These are phyloP conservation scores for Medakamo hakoo DNA, from an alignment of 139 green algal species.

Conservation along the genomic window DNA sequence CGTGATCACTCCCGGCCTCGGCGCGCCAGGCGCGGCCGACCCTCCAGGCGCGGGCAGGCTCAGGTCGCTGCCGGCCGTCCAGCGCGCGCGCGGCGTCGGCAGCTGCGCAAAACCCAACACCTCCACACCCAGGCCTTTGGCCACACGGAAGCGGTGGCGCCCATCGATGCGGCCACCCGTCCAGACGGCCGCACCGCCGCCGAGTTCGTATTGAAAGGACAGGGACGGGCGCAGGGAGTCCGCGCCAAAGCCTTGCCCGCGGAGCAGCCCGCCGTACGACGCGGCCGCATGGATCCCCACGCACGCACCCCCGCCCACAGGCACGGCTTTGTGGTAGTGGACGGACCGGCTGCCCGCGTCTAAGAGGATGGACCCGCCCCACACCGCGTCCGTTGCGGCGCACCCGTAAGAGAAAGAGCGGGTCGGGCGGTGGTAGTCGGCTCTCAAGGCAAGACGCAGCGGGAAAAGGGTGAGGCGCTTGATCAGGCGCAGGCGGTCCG, in stretches of 20 bases:
- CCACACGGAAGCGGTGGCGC: conserved; percentile 15
- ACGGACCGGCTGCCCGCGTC: not conserved
- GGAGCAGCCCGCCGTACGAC: not conserved
- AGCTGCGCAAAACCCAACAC: conserved; percentile 19
- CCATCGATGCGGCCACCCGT: conserved; percentile 11
- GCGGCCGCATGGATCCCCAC: not conserved
- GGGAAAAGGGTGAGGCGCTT: not conserved
- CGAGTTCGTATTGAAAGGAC: not conserved
- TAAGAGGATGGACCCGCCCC: conserved; percentile 4
- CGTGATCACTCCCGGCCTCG: conserved; percentile 2
- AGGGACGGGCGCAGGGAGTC: not conserved
- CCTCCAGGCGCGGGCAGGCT: not conserved
- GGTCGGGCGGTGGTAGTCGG: not conserved
- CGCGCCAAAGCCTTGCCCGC: not conserved
- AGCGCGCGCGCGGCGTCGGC: conserved; percentile 18
- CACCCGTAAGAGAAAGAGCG: not conserved
- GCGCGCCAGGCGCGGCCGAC: not conserved
- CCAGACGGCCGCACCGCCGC: conserved; percentile 3
- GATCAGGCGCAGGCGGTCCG: not conserved
- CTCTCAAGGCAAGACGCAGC: not conserved
- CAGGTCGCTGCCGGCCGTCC: not conserved
- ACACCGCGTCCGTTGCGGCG: conserved; percentile 1
- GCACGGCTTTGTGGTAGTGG: conserved; percentile 3
- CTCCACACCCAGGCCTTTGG: conserved; percentile 14
- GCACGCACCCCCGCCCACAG: not conserved